phyloP scores from a whole-genome alignment of 108 stramenopile genomes.

The Pelagomonas calceolata region DNA sequence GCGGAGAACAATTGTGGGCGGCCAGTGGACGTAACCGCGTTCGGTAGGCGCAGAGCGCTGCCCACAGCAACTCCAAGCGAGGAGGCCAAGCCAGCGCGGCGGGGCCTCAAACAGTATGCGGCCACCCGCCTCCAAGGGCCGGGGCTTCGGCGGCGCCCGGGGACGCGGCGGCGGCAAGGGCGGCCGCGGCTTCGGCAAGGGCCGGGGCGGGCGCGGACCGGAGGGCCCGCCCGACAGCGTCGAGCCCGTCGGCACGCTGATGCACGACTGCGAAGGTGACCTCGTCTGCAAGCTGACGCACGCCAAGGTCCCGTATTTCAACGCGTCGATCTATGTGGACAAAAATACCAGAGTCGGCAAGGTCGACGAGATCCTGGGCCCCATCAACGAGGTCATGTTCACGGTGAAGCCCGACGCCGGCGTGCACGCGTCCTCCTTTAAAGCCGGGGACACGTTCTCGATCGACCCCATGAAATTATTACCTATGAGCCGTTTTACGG shows the following conservation, averaged over 20 bases:
- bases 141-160: slow-evolving; percentile 19
- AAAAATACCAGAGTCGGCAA: slow-evolving; percentile 95
- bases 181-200: slow-evolving; percentile 28
- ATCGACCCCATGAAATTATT: slow-evolving; percentile 85
- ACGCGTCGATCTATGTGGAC: slow-evolving; percentile 92
- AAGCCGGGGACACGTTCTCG: slow-evolving; percentile 73
- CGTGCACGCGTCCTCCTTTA: slow-evolving; percentile 71
- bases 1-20: too few relatives aligned
- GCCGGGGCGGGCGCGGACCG: slow-evolving; percentile 24
- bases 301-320: slow-evolving; percentile 89
- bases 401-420: slow-evolving; percentile 93
- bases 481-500: slow-evolving; percentile 76
- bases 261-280: slow-evolving; percentile 41
- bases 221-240: slow-evolving; percentile 47
- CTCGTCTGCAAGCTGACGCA: slow-evolving; percentile 52
- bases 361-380: slow-evolving; percentile 94
- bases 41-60: too few relatives aligned
- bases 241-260: slow-evolving; percentile 35
- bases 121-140: neutral
- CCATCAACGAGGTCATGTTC: slow-evolving; percentile 79
- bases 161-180: slow-evolving; percentile 23
- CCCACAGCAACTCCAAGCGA: too few relatives aligned
- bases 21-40: too few relatives aligned
- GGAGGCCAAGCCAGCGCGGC: too few relatives aligned
- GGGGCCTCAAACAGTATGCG: too few relatives aligned